Evolutionary conservation across 768 basidiomycete genomes (phyloP), one percentile per base, ranked within the genome.

Genomic region (Hypsizygus marmoreus): DNA sequence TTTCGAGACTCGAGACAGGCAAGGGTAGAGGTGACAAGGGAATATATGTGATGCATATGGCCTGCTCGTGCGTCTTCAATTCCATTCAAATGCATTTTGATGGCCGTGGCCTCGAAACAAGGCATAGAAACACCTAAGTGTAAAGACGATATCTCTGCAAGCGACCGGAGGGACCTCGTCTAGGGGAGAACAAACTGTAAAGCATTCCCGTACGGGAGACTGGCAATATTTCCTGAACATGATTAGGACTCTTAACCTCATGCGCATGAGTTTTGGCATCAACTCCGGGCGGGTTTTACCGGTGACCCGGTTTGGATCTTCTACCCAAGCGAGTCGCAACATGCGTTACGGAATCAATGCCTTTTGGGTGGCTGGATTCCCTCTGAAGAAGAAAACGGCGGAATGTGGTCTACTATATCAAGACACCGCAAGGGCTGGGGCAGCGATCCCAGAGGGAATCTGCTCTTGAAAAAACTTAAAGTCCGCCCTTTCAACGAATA

Each of bases 401-500:
- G 43, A 32, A 31, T 35, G 30, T 43, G 38, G 31, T 34, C 41
- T 52, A 16, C 50, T 35, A 56, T 52, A 56, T 54, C 20, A 25
- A 56, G 50, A 7, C 37, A 32, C 40, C 45, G 22, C 46, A 41
- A 50, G 47, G 37, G 26, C 38, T 28, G 25, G 36, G 20, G 32
- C 43, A 45, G 51, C 49, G 51, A 59, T 54, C 47, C 43, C 48
- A 47, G 49, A 55, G 49, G 30, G 49, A 56, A 55, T 53, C 52
- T 53, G 37, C 38, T 41, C 37, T 43, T 43, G 31, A 52, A 43
- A 47, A 45, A 51, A 45, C 33, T 46, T 43, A 50, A n/a, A 51
- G 51, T 55, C 56, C 54, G 56, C 58, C 42, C 42, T 17, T n/a
- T 28, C 35, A 35, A n/a, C n/a, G n/a, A 19, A 38, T 24, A 12